These are phyloP conservation scores for Tulasnella calospora DNA, from an alignment of 768 basidiomycete genomes.

Conservation along the genomic window DNA sequence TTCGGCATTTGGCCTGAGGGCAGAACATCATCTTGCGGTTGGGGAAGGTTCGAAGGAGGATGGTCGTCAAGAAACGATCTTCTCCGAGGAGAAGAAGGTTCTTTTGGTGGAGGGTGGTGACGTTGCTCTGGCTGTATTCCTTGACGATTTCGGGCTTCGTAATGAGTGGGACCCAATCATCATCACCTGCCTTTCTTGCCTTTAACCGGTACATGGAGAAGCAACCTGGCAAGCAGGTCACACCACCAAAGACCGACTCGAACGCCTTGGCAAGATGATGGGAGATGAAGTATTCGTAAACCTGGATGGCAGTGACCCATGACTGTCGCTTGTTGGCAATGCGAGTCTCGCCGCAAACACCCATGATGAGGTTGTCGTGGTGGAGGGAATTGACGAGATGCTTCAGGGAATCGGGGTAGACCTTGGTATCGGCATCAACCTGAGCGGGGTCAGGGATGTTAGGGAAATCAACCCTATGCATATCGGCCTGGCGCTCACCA, in stretches of 20 bases:
- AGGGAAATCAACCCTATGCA: background rate
- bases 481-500: slow-evolving; percentile 55
- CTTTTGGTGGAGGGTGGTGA: slow-evolving; percentile 94
- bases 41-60: slow-evolving; percentile 93
- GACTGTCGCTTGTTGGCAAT: slow-evolving; percentile 98
- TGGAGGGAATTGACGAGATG: slow-evolving; percentile 98
- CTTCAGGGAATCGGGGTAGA: slow-evolving; percentile 82
- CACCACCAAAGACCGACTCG: slow-evolving; percentile 98
- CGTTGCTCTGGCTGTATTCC: slow-evolving; percentile 92
- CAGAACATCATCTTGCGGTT: slow-evolving; percentile 99
- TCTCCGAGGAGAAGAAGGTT: slow-evolving; percentile 94
- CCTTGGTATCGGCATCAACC: slow-evolving; percentile 99
- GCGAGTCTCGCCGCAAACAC: slow-evolving; percentile 95
- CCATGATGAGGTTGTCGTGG: slow-evolving; percentile 98
- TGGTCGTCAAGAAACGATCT: slow-evolving; percentile 97
- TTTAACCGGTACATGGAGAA: slow-evolving; percentile 99
- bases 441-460: slow-evolving; percentile 35
- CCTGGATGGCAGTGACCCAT: slow-evolving; percentile 98
- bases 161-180: slow-evolving; percentile 97
- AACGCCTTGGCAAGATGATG: slow-evolving; percentile 98
- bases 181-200: slow-evolving; percentile 77
- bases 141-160: slow-evolving; percentile 95
- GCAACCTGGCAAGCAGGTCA: slow-evolving; percentile 98
- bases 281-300: slow-evolving; percentile 98
- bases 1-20: slow-evolving; percentile 91